Evolutionary conservation across 1,139 yeast species (phyloP), one percentile per base, ranked within the genome.

Genomic region (Martiniozyma asiatica): DNA sequence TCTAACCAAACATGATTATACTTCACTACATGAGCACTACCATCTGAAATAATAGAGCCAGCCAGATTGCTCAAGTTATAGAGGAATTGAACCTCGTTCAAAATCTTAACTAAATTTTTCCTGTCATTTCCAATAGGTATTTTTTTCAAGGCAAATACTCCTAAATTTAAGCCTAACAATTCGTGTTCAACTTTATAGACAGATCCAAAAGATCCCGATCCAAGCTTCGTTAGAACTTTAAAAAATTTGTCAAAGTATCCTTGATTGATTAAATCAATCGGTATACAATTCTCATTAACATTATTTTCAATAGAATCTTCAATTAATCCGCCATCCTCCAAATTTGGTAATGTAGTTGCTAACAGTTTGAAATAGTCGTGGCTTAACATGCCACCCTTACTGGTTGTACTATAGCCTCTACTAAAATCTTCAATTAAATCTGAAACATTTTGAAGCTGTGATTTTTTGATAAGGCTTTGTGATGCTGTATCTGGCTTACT

Each of bases 1-100:
- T 85, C 96, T 23, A 85, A 55, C 95, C 96, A 85, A 20, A 84
- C 94, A 55, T 85, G 95, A 48, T 84, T 84, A 49, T 85, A 85
- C 17, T 80, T 69, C 14, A 84, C 82, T 42, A 84, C 62, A 48
- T 84, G 81, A 15, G 71, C 34, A 8, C 43, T 42, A 8, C 45
- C 38, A 22, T 35, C 33, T 10, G 20, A 8, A 5, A 19, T 14
- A 15, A 22, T 26, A 19, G 35, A 32, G 22, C 33, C 34, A 2
- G 40, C 26, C 10, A 36, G 29, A 29, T 48, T 48, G 12, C 55
- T 64, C 20, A 68, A 48, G 38, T 65, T 67, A 43, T 65, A 66
- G 19, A 68, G 47, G 26, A 84, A 68, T 42, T 78, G 68, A 4
- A 85, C 95, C 48, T 85, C 95, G 33, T 73, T 66, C 31, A 85